Evolutionary conservation across 805 yeast genomes (phyloP).

Genomic region (Metschnikowia anglica): DNA sequence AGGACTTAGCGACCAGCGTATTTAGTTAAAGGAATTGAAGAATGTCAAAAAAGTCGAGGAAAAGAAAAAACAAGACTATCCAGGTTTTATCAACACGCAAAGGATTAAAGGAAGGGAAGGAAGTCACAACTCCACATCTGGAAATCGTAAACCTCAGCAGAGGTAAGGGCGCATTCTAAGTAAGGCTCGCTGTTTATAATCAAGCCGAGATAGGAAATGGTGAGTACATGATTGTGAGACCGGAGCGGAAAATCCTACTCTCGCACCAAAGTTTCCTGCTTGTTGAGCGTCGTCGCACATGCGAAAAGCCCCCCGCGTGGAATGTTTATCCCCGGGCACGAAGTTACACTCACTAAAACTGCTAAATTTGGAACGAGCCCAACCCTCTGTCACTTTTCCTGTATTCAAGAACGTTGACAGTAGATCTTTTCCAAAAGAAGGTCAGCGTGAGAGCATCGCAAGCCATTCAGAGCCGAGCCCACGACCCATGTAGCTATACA

Average conservation of each 20-base stretch:
- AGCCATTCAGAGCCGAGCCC: too few relatives aligned
- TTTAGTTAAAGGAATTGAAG: background rate
- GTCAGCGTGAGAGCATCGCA: too few relatives aligned
- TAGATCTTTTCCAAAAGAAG: too few relatives aligned
- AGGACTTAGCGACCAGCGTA: background rate
- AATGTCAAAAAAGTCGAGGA: background rate
- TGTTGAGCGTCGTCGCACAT: background rate
- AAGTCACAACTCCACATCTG: background rate
- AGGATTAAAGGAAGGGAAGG: background rate
- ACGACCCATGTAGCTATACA: too few relatives aligned
- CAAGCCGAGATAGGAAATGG: slow-evolving; percentile 8
- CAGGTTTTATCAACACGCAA: background rate
- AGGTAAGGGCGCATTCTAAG: slow-evolving; percentile 3
- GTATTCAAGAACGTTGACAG: too few relatives aligned
- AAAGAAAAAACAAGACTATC: background rate
- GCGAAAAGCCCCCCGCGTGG: slow-evolving; percentile 1
- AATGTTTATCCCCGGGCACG: too few relatives aligned
- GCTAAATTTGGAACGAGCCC: too few relatives aligned
- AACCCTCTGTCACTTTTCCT: too few relatives aligned
- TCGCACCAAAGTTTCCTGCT: background rate
- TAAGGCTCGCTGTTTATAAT: slow-evolving; percentile 7
- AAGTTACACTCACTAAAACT: too few relatives aligned
- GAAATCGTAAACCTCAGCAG: background rate
- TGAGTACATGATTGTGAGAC: background rate
- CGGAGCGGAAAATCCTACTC: background rate